Evolutionary conservation across 352 stramenopile species (phyloP), one percentile per base, ranked within the genome.

Genomic region (Phytophthora sojae): DNA sequence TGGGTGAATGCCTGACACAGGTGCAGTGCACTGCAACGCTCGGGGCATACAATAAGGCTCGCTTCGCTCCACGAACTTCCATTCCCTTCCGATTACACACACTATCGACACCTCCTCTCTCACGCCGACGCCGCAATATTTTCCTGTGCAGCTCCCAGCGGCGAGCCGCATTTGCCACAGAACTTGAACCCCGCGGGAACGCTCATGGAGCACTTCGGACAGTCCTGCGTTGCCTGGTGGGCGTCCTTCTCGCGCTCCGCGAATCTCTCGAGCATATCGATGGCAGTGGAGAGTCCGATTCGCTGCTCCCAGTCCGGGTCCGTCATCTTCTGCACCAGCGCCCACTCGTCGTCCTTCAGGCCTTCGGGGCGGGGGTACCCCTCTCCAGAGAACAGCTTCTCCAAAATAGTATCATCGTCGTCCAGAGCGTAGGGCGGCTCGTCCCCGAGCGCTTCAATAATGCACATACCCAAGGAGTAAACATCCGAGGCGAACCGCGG

Each of bases 401-500:
- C 67, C 19, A 79, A 2, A 17, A 79, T 74, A 4, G 50, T 66
- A 8, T 80, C 73, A 49, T 80, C 73, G 11, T 77, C 69, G 8
- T 67, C 64, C 25, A 67, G 45, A 0, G 55, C 64, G 19, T 58
- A 83, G 1, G 72, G 76, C 50, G 71, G 60, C n/a, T 78, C 69
- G 23, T 61, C 56, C 12, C 53, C 69, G 37, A 80, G 67, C 0
- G 72, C 72, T 30, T 83, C 76, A 17, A 75, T 71, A 50, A 80
- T 76, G 45, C 72, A 80, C 76, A 83, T 78, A 2, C 76, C 76
- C 42, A 88, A 79, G 12, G 73, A 69, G 56, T 77, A 88, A 5
- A 88, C 44, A 15, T 88, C 80, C 2, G 78, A 85, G 19, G 71
- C 73, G 37, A 84, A 78, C 11, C 54, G 56, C 12, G 73, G 75